Evolutionary conservation across 352 stramenopile genomes (phyloP).

Genomic region (Pythium volutum): DNA sequence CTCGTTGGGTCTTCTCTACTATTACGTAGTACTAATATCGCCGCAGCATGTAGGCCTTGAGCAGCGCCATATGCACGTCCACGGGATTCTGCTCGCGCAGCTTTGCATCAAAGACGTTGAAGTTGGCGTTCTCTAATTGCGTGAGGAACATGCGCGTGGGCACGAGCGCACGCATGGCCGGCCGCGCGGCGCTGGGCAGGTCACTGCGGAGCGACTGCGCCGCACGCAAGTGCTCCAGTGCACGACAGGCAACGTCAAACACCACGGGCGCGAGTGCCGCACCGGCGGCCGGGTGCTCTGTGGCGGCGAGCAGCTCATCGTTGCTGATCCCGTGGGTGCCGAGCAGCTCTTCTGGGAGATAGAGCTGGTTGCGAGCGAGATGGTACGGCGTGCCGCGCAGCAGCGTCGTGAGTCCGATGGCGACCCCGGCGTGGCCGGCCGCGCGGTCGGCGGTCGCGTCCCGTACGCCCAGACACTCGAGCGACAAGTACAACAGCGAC

Average conservation of each 20-base stretch:
- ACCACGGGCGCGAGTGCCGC: constrained; percentile 77
- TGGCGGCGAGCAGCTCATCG: constrained; percentile 56
- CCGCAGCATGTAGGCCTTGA: constrained; percentile 80
- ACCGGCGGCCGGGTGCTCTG: constrained; percentile 55
- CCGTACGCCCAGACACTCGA: constrained; percentile 82
- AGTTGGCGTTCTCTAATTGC: constrained; percentile 68
- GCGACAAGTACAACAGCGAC: constrained; percentile 87
- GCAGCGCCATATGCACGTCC: constrained; percentile 58
- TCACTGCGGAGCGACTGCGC: constrained; percentile 55
- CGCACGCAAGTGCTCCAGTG: constrained; percentile 77
- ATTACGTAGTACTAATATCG: constrained; percentile 49
- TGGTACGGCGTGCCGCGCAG: constrained; percentile 77
- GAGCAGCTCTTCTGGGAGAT: constrained; percentile 83
- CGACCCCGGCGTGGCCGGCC: constrained; percentile 81
- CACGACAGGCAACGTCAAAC: constrained; percentile 85
- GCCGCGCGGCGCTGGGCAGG: constrained; percentile 46
- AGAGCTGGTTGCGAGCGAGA: constrained; percentile 58
- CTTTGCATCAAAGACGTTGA: constrained; percentile 69
- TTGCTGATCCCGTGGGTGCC: constrained; percentile 54
- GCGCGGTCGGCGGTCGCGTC: constrained; percentile 73
- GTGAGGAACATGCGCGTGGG: constrained; percentile 59
- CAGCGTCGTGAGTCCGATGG: constrained; percentile 82
- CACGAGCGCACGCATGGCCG: constrained; percentile 73
- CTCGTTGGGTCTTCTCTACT: neutral
- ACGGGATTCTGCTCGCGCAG: constrained; percentile 57